Evolutionary conservation across 305 asterid genomes (phyloP).

Genomic region (Salvia sclarea): DNA sequence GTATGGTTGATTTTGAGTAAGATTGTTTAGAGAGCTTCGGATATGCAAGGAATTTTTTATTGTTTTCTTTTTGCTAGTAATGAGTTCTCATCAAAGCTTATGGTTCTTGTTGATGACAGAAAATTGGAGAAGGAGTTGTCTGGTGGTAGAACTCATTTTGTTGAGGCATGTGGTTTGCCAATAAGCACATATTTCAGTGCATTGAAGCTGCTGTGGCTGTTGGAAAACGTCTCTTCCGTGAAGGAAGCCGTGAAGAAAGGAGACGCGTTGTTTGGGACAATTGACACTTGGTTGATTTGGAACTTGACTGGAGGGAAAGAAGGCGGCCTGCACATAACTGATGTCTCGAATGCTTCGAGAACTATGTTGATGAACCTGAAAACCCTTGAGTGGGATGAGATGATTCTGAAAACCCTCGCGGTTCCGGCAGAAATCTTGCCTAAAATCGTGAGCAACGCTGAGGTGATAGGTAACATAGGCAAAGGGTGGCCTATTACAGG

Average conservation of each 20-base stretch:
- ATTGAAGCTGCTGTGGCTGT: constrained; percentile 75
- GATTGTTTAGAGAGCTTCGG: neutral
- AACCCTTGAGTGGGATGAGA: constrained; percentile 78
- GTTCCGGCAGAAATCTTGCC: constrained; percentile 64
- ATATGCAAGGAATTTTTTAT: neutral
- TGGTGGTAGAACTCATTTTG: constrained; percentile 87
- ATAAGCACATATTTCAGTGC: constrained; percentile 98
- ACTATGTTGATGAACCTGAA: constrained; percentile 92
- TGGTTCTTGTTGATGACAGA: constrained; percentile 36
- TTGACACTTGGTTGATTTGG: constrained; percentile 94
- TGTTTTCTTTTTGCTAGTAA: neutral
- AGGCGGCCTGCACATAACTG: constrained; percentile 76
- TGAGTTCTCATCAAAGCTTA: neutral
- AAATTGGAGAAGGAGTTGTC: constrained; percentile 79
- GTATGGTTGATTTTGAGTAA: neutral
- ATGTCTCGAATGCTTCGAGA: constrained; percentile 87
- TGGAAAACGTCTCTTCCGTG: constrained; percentile 70
- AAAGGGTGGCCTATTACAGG: constrained; percentile 86
- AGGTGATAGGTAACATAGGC: constrained; percentile 64
- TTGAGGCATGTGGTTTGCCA: constrained; percentile 81
- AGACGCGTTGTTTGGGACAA: constrained; percentile 87
- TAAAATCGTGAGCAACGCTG: constrained; percentile 73
- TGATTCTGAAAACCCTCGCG: constrained; percentile 49
- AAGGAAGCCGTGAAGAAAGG: constrained; percentile 64
- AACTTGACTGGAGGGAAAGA: constrained; percentile 83